Evolutionary conservation across 169 alveolate species (phyloP), one percentile per base, ranked within the genome.

Genomic region (Neospora caninum): DNA sequence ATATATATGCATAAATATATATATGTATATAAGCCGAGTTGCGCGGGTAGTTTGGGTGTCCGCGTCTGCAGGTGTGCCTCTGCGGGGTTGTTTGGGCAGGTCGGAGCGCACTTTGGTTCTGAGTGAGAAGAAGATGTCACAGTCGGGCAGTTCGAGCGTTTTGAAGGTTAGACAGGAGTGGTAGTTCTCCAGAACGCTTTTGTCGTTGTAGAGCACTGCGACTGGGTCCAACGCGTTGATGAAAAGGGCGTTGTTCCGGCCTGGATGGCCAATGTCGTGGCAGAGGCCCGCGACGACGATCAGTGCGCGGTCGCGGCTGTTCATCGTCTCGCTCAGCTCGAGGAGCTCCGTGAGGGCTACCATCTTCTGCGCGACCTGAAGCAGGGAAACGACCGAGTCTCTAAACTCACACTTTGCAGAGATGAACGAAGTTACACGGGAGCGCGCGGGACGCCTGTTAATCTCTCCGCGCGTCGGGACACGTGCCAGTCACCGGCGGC

Each of bases 221-320:
- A 97, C 91, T 49, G 97, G 97, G 39, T 97, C 98, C n/a, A 95
- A 91, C 80, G 98, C 96, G 91, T 97, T 97, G 64, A 97, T 96
- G 94, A 98, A 96, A 87, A 97, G 97, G 34, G 97, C 94, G 86
- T 97, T 98, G 92, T 97, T 98, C 73, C 97, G 92, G 6, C 98
- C 99, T 34, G 99, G 98, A 91, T 98, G 99, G 54, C 99, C 99
- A 29, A 98, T 97, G 95, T 98, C 99, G 93, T 98, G 99, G 67
- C 98, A 98, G 29, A 98, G 93, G 0, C 98, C 97, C 0, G 92
- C 92, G 49, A 86, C 92, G n/a, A 86, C 80, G 54, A 86, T 29
- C 41, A 86, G 34, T 7, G 92, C 92, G 27, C 22, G 70, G 45
- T 86, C 92, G 43, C 92, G 92, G 42, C 80, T 31, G 42, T 49